Evolutionary conservation across 805 yeast genomes (phyloP).

Genomic region (Candida corydali): DNA sequence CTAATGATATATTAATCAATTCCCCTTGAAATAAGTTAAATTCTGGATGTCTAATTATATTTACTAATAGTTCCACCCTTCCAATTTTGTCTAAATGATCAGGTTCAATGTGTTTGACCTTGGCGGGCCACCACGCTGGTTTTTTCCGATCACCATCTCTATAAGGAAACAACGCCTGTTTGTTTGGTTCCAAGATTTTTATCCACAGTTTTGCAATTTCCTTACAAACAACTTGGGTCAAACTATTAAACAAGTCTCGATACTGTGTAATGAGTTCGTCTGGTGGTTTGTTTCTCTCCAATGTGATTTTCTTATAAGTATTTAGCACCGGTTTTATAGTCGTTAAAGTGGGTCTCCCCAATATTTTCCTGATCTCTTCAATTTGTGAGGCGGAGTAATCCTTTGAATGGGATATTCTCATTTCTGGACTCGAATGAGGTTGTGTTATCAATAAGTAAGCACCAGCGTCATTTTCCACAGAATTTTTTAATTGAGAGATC

Average conservation of each 20-base stretch:
- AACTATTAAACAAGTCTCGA: slow-evolving; percentile 13
- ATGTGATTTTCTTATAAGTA: neutral
- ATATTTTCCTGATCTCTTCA: slow-evolving; percentile 2
- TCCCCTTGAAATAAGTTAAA: slow-evolving; percentile 12
- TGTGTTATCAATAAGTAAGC: slow-evolving; percentile 6
- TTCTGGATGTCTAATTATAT: slow-evolving; percentile 25
- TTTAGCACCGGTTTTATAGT: slow-evolving; percentile 8
- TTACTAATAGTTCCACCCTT: slow-evolving; percentile 46
- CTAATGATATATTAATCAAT: slow-evolving; percentile 11
- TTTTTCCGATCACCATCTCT: slow-evolving; percentile 42
- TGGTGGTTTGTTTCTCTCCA: neutral
- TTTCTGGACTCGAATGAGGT: slow-evolving; percentile 2
- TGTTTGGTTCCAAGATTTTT: slow-evolving; percentile 57
- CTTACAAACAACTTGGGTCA: slow-evolving; percentile 44
- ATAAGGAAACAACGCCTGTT: slow-evolving; percentile 63
- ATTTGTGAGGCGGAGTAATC: slow-evolving; percentile 4
- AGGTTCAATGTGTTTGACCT: slow-evolving; percentile 62
- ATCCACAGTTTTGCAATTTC: slow-evolving; percentile 66
- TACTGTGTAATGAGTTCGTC: slow-evolving; percentile 13
- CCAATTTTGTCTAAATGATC: slow-evolving; percentile 64
- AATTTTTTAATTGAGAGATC: no score
- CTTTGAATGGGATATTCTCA: slow-evolving; percentile 4
- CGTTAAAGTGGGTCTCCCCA: slow-evolving; percentile 2
- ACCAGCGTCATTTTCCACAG: no score
- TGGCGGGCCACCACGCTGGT: slow-evolving; percentile 72